Percentiles rank a stretch among this genome's conserved stretches.
Evolutionary conservation across 1,284 basidiomycete genomes (phyloP).

Genomic region (Melampsora larici-populina): DNA sequence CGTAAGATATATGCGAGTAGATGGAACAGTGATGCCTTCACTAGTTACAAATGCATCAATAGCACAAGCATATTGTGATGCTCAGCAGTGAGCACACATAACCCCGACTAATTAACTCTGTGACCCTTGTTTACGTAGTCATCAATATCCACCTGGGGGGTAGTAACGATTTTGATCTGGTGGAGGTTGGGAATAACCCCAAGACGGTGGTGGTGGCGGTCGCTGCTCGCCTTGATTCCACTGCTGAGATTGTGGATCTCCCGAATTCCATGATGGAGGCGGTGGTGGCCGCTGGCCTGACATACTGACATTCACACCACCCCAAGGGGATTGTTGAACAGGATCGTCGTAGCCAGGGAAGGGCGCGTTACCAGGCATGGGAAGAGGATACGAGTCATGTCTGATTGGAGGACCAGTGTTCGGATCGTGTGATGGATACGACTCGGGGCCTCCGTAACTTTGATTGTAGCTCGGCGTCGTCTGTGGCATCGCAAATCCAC

Average conservation of each 20-base stretch:
- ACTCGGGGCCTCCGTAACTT: background rate
- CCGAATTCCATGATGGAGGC: background rate
- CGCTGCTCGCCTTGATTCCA: background rate
- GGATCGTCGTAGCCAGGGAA: no score
- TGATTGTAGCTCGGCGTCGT: constrained; percentile 3
- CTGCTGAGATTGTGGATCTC: background rate
- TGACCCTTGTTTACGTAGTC: background rate
- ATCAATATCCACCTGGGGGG: background rate
- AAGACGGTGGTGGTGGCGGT: background rate
- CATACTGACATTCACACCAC: background rate
- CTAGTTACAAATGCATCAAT: no score
- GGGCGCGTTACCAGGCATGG: background rate
- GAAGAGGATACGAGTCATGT: background rate
- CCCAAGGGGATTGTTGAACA: background rate
- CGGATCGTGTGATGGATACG: background rate
- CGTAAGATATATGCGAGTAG: no score
- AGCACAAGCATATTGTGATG: no score
- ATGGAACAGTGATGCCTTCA: no score
- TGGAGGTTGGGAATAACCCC: constrained; percentile 4
- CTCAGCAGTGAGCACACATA: no score
- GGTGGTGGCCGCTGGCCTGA: background rate
- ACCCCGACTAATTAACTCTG: no score
- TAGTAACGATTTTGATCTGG: background rate
- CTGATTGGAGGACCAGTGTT: background rate
- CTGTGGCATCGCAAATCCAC: constrained; percentile 33